Evolutionary conservation across 2,329 filamentous ascomycete genomes (phyloP), one percentile per base, ranked within the genome.

Genomic region (Alternaria triticimaculans): DNA sequence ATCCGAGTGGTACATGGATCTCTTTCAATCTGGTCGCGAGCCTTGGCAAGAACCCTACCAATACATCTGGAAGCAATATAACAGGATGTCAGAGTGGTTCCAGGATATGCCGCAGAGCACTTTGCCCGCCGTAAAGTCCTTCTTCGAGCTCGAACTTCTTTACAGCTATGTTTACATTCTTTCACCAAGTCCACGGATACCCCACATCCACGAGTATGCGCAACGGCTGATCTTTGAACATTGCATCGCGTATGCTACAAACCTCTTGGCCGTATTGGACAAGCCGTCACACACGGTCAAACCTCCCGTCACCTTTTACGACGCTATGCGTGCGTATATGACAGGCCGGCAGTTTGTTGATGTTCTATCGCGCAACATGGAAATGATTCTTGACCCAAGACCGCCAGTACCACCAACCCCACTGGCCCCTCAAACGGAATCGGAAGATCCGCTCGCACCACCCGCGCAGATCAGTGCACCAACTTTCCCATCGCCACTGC

Each of bases 141-240:
- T 94, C 68, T 96, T 97, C 74, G 91, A 96, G 66, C 87, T 97
- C 15, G 96, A 99, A 76, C 82, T 96, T 45, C 87, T 95, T 50
- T 98, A 97, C 82, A 96, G 93, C 75, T 96, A 93, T 72, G 91
- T 97, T 23, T 93, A 97, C 78, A 92, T 95, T 61, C 86, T 97
- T 8, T 93, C 93, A 1, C 93, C 94, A 1, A 94, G 91, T 37
- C 88, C 89, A 2, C 86, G 91, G 49, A 89, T 92, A 4, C 92
- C 92, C 0, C 84, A 87, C 21, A 89, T 94, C 54, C 90, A 89
- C 4, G 87, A 93, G 49, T 93, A 95, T 76, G 91, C 90, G 41
- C 92, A 93, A 65, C 85, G 89, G 28, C 84, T 97, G 23, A 92
- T 97, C 44, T 97, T 97, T 77, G 93, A 97, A 76, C 90, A 96